phyloP scores from a whole-genome alignment of 2,329 filamentous ascomycete species.

The Rutstroemia sp. region DNA sequence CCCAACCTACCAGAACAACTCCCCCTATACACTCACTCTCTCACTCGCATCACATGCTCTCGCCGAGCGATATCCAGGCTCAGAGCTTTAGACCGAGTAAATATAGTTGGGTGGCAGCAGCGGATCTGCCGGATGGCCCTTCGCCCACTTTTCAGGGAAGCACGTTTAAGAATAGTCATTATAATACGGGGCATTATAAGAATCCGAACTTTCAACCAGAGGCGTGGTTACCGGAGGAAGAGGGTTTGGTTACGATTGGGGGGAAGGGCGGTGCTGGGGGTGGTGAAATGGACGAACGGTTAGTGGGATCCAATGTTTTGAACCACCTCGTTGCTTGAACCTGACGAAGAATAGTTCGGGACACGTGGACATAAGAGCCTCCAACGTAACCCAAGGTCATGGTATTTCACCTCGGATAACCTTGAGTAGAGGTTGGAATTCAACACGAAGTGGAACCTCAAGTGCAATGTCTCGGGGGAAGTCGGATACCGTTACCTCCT shows the following conservation, averaged over 20 bases:
- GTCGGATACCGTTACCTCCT: no score
- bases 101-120: conserved; percentile 27
- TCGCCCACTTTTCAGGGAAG: conserved; percentile 35
- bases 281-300: no score
- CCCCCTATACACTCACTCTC: conserved; percentile 12
- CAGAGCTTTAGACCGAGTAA: conserved; percentile 28
- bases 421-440: no score
- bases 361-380: no score
- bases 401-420: no score
- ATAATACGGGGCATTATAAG: conserved; percentile 59
- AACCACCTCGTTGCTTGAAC: no score
- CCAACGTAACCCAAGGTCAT: no score
- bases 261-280: not conserved
- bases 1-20: not conserved
- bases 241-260: conserved; percentile 15
- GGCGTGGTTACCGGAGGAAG: conserved; percentile 35
- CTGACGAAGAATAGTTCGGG: no score
- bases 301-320: no score
- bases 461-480: no score
- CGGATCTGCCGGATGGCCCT: conserved; percentile 25
- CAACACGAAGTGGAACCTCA: no score
- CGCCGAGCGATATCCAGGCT: conserved; percentile 10
- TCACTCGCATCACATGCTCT: conserved; percentile 14
- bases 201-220: conserved; percentile 56
- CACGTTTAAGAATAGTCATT: conserved; percentile 60